Base-by-base conservation (phyloP, 306 rosid genomes). In the Lathyrus tuberosus region DNA sequence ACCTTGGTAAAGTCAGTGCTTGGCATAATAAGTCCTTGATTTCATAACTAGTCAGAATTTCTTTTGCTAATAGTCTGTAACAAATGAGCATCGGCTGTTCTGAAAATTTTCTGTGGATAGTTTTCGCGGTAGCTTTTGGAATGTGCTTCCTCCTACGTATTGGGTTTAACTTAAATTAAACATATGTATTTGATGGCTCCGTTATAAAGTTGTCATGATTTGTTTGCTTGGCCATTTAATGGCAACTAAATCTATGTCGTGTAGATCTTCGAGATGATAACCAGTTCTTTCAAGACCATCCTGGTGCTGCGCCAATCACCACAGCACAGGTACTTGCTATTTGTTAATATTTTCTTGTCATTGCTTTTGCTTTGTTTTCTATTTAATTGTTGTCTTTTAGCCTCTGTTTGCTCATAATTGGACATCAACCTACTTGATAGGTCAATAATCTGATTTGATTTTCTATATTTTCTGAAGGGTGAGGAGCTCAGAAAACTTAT, bases 231-330 rank as follows among this genome's bases (percentile, higher is more conserved):
- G 53, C 17, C 58, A 77, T 80, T 71, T 81, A 54, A 44, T 81
- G 77, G 46, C 59, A 44, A 33, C 69, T 67, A 24, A 72, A 78
- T 74, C 65, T 80, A 30, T 65, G 70, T 82, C 61, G 61, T 84
- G 62, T 81, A 93, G 98, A 93, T 84, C 97, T 93, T 74, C 90
- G 96, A 43, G 98, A 90, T 63, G 98, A 93, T 79, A 86, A 78
- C 69, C 90, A 90, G 71, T 93, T 88, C 84, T 84, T 93, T 65
- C 72, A 63, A 56, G 90, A 93, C 72, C 98, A 93, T 76, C 97
- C 96, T 1, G 94, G 94, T 70, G 91, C 96, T 2, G 92, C 81
- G 51, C 96, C 98, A 62, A 93, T 93, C 76, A 84, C 91, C 70
- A 88, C 97, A 18, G 90, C 91, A 7, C 98, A 93, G 96, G 97